Percentiles rank a stretch among this genome's conserved stretches.
Conservation (phyloP, 2,329 filamentous ascomycete genomes). For the Cercospora zeina region DNA sequence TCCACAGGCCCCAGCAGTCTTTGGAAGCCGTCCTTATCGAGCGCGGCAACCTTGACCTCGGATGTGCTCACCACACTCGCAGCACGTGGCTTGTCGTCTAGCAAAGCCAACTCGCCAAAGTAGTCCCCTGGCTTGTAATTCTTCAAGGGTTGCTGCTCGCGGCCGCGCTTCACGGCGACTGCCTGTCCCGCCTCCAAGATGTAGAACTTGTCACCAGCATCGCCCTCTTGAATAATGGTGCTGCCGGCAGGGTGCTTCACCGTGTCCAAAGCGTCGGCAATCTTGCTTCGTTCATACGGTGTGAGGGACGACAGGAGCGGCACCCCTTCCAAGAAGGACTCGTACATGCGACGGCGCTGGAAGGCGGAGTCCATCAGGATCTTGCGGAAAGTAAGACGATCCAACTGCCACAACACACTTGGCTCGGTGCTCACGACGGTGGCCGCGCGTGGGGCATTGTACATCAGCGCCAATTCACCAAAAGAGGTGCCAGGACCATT, state of each 20-base stretch:
- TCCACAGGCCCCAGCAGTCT: slow-evolving; percentile 88
- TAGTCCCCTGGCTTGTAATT: slow-evolving; percentile 89
- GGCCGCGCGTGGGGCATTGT: slow-evolving; percentile 93
- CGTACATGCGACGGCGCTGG: slow-evolving; percentile 92
- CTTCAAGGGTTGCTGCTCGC: slow-evolving; percentile 68
- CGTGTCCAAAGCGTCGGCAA: slow-evolving; percentile 92
- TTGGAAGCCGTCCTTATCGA: slow-evolving; percentile 95
- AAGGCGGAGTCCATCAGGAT: slow-evolving; percentile 99
- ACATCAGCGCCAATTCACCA: slow-evolving; percentile 96
- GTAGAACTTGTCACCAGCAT: slow-evolving; percentile 88
- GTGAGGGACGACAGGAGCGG: slow-evolving; percentile 80
- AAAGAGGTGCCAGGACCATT: slow-evolving; percentile 91
- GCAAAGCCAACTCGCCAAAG: slow-evolving; percentile 90
- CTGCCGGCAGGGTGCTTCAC: slow-evolving; percentile 77
- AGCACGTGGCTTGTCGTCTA: slow-evolving; percentile 90
- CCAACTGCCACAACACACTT: slow-evolving; percentile 88
- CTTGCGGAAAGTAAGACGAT: slow-evolving; percentile 93
- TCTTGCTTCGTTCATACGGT: slow-evolving; percentile 92
- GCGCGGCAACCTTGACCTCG: slow-evolving; percentile 86
- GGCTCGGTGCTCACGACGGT: slow-evolving; percentile 84
- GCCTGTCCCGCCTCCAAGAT: slow-evolving; percentile 85
- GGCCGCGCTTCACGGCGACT: slow-evolving; percentile 78
- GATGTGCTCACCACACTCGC: slow-evolving; percentile 81
- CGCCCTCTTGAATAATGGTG: slow-evolving; percentile 88
- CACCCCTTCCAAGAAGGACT: slow-evolving; percentile 93